phyloP scores from a whole-genome alignment of 1,284 basidiomycete genomes.

The Marasmius tenuissimus region DNA sequence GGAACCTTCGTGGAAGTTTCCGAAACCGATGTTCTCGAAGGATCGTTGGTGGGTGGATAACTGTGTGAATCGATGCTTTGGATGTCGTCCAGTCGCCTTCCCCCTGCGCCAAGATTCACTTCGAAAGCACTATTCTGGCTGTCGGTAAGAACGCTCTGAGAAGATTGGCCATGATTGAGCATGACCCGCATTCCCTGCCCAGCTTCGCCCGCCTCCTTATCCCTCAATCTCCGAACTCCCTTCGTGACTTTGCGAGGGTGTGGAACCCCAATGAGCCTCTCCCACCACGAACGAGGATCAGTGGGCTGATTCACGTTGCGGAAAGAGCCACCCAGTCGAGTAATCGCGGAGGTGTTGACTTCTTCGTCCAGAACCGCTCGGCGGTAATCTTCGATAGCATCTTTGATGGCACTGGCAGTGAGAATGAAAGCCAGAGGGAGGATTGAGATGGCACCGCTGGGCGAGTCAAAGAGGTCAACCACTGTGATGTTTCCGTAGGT shows the following conservation, averaged over 20 bases:
- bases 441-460: constrained; percentile 81
- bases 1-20: constrained; percentile 26
- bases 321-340: constrained; percentile 81
- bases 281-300: constrained; percentile 76
- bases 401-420: constrained; percentile 89
- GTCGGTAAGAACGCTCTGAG: constrained; percentile 38
- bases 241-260: constrained; percentile 76
- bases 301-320: constrained; percentile 85
- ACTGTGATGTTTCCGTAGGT: constrained; percentile 42
- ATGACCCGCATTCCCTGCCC: constrained; percentile 58
- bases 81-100: constrained; percentile 63
- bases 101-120: constrained; percentile 38
- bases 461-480: constrained; percentile 89
- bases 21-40: constrained; percentile 33
- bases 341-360: constrained; percentile 88
- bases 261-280: constrained; percentile 70
- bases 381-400: constrained; percentile 93
- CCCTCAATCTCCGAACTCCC: constrained; percentile 84
- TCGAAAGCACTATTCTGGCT: constrained; percentile 44
- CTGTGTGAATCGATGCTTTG: constrained; percentile 64
- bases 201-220: constrained; percentile 71
- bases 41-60: constrained; percentile 55
- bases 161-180: constrained; percentile 43
- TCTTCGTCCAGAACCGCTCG: constrained; percentile 86
- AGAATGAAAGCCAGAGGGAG: constrained; percentile 90